Evolutionary conservation across 805 yeast species (phyloP).

Genomic region (Saturnispora zaruensis): DNA sequence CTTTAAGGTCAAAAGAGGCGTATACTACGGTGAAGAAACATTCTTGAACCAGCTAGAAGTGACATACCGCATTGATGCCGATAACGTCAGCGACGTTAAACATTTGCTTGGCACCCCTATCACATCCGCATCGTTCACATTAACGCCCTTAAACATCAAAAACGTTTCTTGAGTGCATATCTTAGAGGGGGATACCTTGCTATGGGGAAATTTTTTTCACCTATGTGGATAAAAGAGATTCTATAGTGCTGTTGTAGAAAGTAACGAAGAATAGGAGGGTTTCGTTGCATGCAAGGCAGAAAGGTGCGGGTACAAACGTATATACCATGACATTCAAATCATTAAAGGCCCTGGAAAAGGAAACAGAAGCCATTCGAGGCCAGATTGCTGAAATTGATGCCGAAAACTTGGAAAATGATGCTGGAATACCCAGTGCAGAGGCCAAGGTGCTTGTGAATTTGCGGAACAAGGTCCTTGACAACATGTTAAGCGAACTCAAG

Average conservation of each 20-base stretch:
- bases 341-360: neutral
- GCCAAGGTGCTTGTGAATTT: neutral
- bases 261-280: neutral
- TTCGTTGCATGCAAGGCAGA: neutral
- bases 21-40: conserved; percentile 11
- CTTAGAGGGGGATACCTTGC: neutral
- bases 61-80: conserved; percentile 29
- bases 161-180: neutral
- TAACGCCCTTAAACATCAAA: neutral
- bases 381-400: neutral
- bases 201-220: neutral
- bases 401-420: neutral
- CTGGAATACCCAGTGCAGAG: neutral
- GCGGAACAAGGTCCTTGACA: neutral
- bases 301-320: neutral
- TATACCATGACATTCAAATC: neutral
- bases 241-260: neutral
- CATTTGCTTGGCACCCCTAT: neutral
- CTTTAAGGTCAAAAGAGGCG: conserved; percentile 15
- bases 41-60: conserved; percentile 13
- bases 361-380: neutral
- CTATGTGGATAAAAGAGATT: neutral
- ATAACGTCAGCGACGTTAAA: conserved; percentile 21
- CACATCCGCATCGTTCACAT: neutral
- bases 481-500: neutral